phyloP scores from a whole-genome alignment of 768 basidiomycete species.

The Glaciozyma antarctica region DNA sequence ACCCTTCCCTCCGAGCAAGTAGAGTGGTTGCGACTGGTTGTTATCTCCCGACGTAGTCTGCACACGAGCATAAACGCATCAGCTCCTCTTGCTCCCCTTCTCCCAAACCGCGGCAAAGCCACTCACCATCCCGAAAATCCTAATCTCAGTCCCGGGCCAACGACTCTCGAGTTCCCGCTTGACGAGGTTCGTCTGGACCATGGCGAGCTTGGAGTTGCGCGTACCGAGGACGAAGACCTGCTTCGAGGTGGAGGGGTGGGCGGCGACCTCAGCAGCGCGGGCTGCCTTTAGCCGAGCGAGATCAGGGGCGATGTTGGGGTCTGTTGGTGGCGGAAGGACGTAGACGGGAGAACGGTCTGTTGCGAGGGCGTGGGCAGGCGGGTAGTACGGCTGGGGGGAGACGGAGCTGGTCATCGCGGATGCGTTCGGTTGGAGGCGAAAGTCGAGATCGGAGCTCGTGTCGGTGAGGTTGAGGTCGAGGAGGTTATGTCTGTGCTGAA shows the following conservation, averaged over 20 bases:
- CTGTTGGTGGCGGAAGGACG: not conserved
- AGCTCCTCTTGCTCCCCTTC: not conserved
- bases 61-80: slow-evolving; percentile 40
- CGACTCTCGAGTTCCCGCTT: slow-evolving; percentile 52
- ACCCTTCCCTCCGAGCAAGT: slow-evolving; percentile 70
- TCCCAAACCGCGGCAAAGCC: not conserved
- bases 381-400: no score
- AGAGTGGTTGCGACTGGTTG: slow-evolving; percentile 75
- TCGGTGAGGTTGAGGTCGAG: no score
- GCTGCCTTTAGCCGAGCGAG: not conserved
- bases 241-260: not conserved
- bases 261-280: not conserved
- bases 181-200: slow-evolving; percentile 78
- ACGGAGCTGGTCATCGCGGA: no score
- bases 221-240: slow-evolving; percentile 60
- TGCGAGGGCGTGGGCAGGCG: no score
- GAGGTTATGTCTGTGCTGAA: no score
- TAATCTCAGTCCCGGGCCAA: slow-evolving; percentile 44
- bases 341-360: not conserved
- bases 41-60: slow-evolving; percentile 70
- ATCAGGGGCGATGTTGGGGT: not conserved
- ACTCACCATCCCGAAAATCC: slow-evolving; percentile 31
- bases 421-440: no score
- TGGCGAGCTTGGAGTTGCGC: slow-evolving; percentile 74
- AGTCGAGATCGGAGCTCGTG: no score